Evolutionary conservation across 495 filamentous ascomycete species (phyloP).

Genomic region (Cetradonia linearis): DNA sequence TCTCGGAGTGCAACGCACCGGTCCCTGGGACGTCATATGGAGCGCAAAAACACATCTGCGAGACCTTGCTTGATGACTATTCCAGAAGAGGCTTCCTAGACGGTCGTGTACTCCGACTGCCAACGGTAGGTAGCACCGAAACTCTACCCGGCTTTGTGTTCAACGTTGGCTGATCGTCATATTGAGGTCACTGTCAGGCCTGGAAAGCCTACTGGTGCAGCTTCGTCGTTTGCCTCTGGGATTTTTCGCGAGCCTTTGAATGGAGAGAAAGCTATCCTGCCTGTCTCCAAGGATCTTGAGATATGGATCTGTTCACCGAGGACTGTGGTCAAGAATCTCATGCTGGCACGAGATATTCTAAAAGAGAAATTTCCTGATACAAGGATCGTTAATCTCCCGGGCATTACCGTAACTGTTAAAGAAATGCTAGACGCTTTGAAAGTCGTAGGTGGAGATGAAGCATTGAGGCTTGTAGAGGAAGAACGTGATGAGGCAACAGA

Average conservation of each 20-base stretch:
- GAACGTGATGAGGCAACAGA: slow-evolving; percentile 55
- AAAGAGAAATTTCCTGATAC: slow-evolving; percentile 42
- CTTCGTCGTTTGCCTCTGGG: slow-evolving; percentile 62
- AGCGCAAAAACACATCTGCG: slow-evolving; percentile 67
- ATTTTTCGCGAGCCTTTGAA: slow-evolving; percentile 60
- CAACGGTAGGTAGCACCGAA: slow-evolving; percentile 45
- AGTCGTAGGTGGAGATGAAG: slow-evolving; percentile 59
- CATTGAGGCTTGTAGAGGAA: slow-evolving; percentile 52
- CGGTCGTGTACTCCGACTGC: slow-evolving; percentile 57
- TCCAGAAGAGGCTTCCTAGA: slow-evolving; percentile 60
- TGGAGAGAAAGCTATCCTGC: slow-evolving; percentile 55
- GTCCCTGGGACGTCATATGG: slow-evolving; percentile 65
- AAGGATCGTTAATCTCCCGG: slow-evolving; percentile 62
- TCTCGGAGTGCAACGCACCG: slow-evolving; percentile 49
- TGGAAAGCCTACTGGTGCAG: slow-evolving; percentile 64
- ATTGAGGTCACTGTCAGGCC: slow-evolving; percentile 48
- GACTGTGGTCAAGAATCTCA: slow-evolving; percentile 59
- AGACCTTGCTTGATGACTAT: slow-evolving; percentile 66
- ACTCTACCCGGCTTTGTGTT: background rate
- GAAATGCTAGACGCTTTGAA: slow-evolving; percentile 67
- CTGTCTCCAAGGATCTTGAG: slow-evolving; percentile 42
- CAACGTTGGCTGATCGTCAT: background rate
- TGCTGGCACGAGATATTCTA: slow-evolving; percentile 49
- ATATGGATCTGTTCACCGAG: slow-evolving; percentile 60
- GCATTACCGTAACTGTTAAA: slow-evolving; percentile 58